Base-by-base conservation (phyloP, 768 basidiomycete species). In the Mycena chlorophos region DNA sequence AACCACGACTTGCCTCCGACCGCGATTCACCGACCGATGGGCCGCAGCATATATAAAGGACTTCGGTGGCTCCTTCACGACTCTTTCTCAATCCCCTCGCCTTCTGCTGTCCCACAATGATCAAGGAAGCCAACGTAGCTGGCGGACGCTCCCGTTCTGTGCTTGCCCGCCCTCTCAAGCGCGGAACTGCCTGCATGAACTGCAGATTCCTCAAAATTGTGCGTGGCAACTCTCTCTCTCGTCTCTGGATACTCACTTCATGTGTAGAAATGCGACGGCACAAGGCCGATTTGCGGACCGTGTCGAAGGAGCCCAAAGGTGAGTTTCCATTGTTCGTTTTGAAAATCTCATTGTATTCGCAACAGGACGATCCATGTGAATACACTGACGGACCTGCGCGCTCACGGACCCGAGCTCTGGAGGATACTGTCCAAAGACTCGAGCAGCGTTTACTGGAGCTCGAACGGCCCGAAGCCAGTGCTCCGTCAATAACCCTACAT, bases 291-390 rank as follows among this genome's bases (percentile, higher is more conserved):
- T 10, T 89, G 88, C 66, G 81, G 81, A 2, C 86, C 84, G 38
- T 89, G 88, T 70, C 66, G 72, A 20, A 72, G 75, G 6, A 79
- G 82, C 20, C 81, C 84, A 31, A 81, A 85, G n/a, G n/a, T n/a
- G n/a, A n/a, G n/a, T n/a, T n/a, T n/a, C n/a, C n/a, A n/a, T n/a
- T n/a, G n/a, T n/a, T n/a, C n/a, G n/a, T n/a, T n/a, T n/a, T n/a
- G n/a, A n/a, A n/a, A n/a, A n/a, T n/a, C n/a, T n/a, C n/a, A n/a
- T n/a, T n/a, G n/a, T n/a, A n/a, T n/a, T n/a, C n/a, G n/a, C n/a
- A n/a, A n/a, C n/a, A n/a, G 55, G 76, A 76, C 25, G 86, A 86
- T 50, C 84, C 83, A 29, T 89, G 88, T 66, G 87, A 89, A 69
- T 89, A 88, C 67, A 75, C 83, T 5, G 87, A 88, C 62, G 83